Conservation (phyloP, 495 filamentous ascomycete genomes). For the Lophiostoma macrostomum region DNA sequence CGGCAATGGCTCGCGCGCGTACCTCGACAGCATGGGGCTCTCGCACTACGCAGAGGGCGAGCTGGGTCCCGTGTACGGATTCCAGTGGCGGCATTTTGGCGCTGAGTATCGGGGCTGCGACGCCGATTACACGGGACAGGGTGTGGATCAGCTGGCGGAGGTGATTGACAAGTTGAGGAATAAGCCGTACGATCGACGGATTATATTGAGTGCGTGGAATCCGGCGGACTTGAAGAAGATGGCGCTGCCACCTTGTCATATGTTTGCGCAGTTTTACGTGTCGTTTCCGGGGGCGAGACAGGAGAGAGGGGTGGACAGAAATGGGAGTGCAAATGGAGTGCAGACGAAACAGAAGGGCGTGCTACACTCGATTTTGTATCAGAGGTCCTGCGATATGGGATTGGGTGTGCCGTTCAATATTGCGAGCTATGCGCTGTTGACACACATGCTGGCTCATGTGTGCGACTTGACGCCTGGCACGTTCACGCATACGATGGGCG, state of each 20-base stretch:
- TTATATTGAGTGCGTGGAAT: slow-evolving; percentile 93
- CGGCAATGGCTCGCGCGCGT: slow-evolving; percentile 86
- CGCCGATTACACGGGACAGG: slow-evolving; percentile 81
- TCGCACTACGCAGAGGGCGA: slow-evolving; percentile 78
- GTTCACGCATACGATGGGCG: slow-evolving; percentile 91
- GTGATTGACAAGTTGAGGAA: slow-evolving; percentile 77
- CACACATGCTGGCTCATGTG: slow-evolving; percentile 88
- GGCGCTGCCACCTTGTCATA: slow-evolving; percentile 95
- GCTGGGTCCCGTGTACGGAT: slow-evolving; percentile 94
- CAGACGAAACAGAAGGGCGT: slow-evolving; percentile 57
- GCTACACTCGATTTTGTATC: slow-evolving; percentile 83
- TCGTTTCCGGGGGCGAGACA: slow-evolving; percentile 70
- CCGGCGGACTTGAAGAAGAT: slow-evolving; percentile 79
- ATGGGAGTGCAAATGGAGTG: slow-evolving; percentile 35
- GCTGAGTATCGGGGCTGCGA: slow-evolving; percentile 77
- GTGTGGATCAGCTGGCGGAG: slow-evolving; percentile 86
- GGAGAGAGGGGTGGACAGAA: no score
- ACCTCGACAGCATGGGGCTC: slow-evolving; percentile 80
- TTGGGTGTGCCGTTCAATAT: slow-evolving; percentile 98
- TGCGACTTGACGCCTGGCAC: slow-evolving; percentile 78
- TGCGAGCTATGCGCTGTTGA: slow-evolving; percentile 85
- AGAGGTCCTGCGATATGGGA: slow-evolving; percentile 95
- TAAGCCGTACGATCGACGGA: slow-evolving; percentile 81
- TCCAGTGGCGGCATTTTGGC: slow-evolving; percentile 98
- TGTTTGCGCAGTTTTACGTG: slow-evolving; percentile 99